Evolutionary conservation across 2,329 filamentous ascomycete genomes (phyloP), one percentile per base, ranked within the genome.

Genomic region (Aspergillus terreus): DNA sequence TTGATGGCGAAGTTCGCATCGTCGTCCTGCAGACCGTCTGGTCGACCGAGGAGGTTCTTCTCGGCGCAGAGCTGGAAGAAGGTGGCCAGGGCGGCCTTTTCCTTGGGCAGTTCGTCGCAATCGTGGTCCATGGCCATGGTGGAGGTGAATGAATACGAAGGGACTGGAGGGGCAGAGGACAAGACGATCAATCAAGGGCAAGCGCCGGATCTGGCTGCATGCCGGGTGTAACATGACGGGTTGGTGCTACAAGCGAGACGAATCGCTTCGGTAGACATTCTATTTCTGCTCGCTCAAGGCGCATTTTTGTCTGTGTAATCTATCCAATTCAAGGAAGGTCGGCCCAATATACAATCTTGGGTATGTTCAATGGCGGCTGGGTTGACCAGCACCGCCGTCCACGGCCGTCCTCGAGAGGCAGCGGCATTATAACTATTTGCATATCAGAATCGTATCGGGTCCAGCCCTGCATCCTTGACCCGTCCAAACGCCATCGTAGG

Each of bases 1-100:
- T 45, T 51, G 42, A 63, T 38, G 1, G 56, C 58, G 47, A 61
- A 54, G 0, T 14, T 15, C 1, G 50, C 43, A 46, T 63, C 60
- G 4, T 45, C 51, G 1, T 44, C 48, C 17, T 50, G 47, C 4
- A 62, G 38, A 6, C 51, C 56, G 6, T 54, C 38, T 0, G 43
- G 50, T 3, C 41, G 53, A 30, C 32, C 47, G 23, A 63, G 33
- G 23, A 63, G 47, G 10, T 49, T 52, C 14, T 42, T 15, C 3
- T 56, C 51, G 2, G 46, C 30, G 23, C 51, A 52, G 12, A 49
- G 43, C 19, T 21, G 27, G 5, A 21, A n/a, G 23, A 46, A 43
- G 7, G 32, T 30, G 4, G 38, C 47, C n/a, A 52, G 36, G 12
- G 42, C 50, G 35, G 40, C 19, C 15, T n/a, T 17, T 23, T 38